Evolutionary conservation across 2,329 filamentous ascomycete species (phyloP), one percentile per base, ranked within the genome.

Genomic region (Fusarium sambucinum): DNA sequence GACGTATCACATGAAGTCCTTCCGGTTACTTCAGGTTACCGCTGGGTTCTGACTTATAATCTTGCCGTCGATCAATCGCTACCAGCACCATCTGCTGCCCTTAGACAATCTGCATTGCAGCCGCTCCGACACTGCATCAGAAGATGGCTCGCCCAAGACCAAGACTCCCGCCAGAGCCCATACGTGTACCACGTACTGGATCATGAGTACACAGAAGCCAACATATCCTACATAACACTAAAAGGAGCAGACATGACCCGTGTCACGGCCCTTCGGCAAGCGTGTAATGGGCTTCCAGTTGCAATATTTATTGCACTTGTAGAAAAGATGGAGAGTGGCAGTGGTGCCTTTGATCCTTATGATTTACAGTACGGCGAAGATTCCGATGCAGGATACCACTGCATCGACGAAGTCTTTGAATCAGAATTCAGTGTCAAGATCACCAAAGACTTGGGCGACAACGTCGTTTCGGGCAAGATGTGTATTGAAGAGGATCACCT

Each of bases 21-120:
- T 17, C 80, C 81, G 2, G 78, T 87, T 4, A 78, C 66, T 0
- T 80, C 79, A 0, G 85, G 86, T 4, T 81, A 83, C 68, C 82
- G 84, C 5, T 79, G 83, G 55, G 84, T 85, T 12, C 66, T 88
- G 13, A 85, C 81, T 0, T 89, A 86, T 74, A 87, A 87, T 68
- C 79, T 88, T 6, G 71, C 73, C 16, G 56, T 76, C 19, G 59
- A 71, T 7, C 55, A 33, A 6, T 30, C 68, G 7, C 45, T 59
- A 17, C 53, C 57, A 2, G 55, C 67, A 2, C 74, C 75, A 13
- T 74, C 72, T 6, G 73, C 74, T 4, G 65, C 53, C 2, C 17
- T 72, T 5, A 41, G 3, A 14, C 55, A 2, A 45, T 41, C 35
- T 13, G n/a, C 70, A 14, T 63, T 55, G 1, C 46, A 25, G 6